These are phyloP conservation scores for Balamuthia mandrillaris DNA, from an alignment of 208 protist species.

Conservation along the genomic window DNA sequence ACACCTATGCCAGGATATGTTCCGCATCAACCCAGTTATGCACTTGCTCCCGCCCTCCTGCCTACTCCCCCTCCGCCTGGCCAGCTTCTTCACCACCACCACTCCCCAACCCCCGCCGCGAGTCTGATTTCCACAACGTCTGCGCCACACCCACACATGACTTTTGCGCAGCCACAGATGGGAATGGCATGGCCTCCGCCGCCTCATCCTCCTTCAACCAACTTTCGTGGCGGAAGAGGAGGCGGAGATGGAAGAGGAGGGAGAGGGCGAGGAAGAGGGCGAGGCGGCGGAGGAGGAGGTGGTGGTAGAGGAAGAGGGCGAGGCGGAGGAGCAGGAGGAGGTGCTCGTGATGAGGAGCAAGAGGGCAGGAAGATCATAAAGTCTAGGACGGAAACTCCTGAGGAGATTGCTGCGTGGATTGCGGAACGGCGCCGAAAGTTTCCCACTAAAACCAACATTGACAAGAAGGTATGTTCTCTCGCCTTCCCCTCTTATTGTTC, in stretches of 20 bases:
- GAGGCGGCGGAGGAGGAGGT: neutral
- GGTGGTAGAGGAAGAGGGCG: neutral
- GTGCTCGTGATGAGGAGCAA: neutral
- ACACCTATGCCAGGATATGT: too few species aligned
- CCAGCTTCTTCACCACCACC: too few species aligned
- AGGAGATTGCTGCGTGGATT: constrained; percentile 3
- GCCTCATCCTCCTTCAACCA: too few species aligned
- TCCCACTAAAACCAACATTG: neutral
- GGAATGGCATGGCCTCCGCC: too few species aligned
- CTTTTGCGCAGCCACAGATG: too few species aligned
- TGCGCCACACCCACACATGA: too few species aligned
- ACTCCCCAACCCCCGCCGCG: too few species aligned
- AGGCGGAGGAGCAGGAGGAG: neutral
- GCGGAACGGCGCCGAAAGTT: constrained; percentile 6
- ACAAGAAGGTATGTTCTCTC: constrained; percentile 12
- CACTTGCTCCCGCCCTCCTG: too few species aligned
- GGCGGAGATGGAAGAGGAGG: neutral
- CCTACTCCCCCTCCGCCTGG: too few species aligned
- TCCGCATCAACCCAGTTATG: too few species aligned
- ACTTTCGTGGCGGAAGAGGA: neutral
- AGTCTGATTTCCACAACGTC: too few species aligned
- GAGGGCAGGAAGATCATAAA: neutral
- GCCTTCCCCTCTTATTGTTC: neutral
- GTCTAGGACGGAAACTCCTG: neutral
- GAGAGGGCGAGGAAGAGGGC: neutral